Percentiles rank a stretch among this genome's conserved stretches.
These are phyloP conservation scores for Aeminium ludgeri DNA, from an alignment of 495 filamentous ascomycete species.

Conservation along the genomic window DNA sequence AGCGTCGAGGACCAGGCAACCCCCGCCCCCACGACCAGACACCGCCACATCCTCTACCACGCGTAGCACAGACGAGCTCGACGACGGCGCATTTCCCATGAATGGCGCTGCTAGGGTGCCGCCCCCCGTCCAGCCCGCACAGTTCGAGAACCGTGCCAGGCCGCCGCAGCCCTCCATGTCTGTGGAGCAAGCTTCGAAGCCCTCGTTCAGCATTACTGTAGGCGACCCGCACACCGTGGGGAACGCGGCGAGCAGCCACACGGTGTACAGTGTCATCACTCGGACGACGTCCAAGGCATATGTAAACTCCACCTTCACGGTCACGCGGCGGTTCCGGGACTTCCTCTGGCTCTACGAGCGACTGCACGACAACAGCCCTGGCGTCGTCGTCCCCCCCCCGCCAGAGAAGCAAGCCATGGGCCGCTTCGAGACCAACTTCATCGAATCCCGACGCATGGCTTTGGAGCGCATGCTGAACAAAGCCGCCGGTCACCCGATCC, in stretches of 20 bases:
- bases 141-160: constrained; percentile 30
- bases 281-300: constrained; percentile 96
- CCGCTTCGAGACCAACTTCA: constrained; percentile 90
- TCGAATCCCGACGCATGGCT: constrained; percentile 76
- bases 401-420: constrained; percentile 97
- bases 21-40: constrained; percentile 27
- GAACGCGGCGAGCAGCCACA: constrained; percentile 90
- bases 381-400: constrained; percentile 85
- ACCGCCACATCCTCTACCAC: constrained; percentile 29
- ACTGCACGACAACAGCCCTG: constrained; percentile 84
- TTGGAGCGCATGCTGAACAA: constrained; percentile 96
- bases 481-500: constrained; percentile 70
- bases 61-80: constrained; percentile 36
- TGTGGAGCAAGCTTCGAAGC: constrained; percentile 77
- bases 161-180: constrained; percentile 62
- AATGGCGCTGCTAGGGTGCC: constrained; percentile 42
- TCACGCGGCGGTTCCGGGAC: constrained; percentile 84
- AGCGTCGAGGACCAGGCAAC: constrained; percentile 32
- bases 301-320: constrained; percentile 72
- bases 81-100: constrained; percentile 43
- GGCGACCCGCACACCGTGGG: constrained; percentile 97
- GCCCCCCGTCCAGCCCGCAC: constrained; percentile 50
- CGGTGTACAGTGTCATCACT: constrained; percentile 87
- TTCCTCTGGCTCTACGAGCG: constrained; percentile 95
- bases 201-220: constrained; percentile 78